Conservation (phyloP, 805 yeast species). For the Saturnispora sekii region DNA sequence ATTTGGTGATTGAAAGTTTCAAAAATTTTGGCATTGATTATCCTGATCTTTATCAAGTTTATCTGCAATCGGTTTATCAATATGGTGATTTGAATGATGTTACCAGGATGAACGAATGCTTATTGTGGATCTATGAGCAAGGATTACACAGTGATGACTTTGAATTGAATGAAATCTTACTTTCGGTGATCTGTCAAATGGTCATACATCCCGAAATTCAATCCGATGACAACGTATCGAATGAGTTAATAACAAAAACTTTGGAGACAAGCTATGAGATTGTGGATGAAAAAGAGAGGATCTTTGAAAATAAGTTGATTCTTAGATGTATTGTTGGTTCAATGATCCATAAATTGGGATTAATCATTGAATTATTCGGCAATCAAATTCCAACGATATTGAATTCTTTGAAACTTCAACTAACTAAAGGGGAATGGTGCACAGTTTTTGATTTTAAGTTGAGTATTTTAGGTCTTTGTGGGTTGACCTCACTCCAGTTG, state of each 20-base stretch:
- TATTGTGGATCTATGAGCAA: constrained; percentile 15
- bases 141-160: constrained; percentile 16
- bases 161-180: constrained; percentile 18
- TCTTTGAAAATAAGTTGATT: constrained; percentile 9
- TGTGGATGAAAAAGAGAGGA: constrained; percentile 11
- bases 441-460: constrained; percentile 49
- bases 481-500: constrained; percentile 24
- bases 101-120: constrained; percentile 15
- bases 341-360: constrained; percentile 3
- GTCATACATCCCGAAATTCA: constrained; percentile 1
- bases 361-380: constrained; percentile 7
- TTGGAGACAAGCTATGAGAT: constrained; percentile 7
- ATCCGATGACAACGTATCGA: constrained; percentile 10
- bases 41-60: constrained; percentile 38
- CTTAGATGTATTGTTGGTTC: constrained; percentile 10
- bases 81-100: constrained; percentile 28
- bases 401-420: constrained; percentile 2
- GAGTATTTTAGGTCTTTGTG: constrained; percentile 37
- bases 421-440: constrained; percentile 12
- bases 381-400: constrained; percentile 6
- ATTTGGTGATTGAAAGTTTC: constrained; percentile 32
- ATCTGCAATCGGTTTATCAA: constrained; percentile 38
- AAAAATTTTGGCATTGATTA: constrained; percentile 45
- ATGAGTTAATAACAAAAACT: constrained; percentile 5
- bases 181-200: constrained; percentile 13